These are phyloP conservation scores for Rhodotorula babjevae DNA, from an alignment of 768 basidiomycete species.

Conservation along the genomic window DNA sequence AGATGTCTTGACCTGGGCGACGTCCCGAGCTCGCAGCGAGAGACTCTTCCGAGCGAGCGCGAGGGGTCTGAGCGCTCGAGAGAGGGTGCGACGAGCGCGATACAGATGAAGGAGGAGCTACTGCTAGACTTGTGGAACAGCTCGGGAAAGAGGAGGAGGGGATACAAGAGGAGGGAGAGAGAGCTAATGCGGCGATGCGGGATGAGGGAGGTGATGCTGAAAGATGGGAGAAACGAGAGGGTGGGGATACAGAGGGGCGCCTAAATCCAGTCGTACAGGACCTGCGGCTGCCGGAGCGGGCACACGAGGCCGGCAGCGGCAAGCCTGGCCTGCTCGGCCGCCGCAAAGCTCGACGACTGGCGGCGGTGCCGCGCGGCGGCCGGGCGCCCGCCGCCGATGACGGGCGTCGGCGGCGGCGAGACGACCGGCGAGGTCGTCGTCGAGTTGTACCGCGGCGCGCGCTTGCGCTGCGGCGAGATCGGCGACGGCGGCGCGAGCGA, in stretches of 20 bases:
- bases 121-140: too few relatives aligned
- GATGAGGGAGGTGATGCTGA: background rate
- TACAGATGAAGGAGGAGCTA: too few relatives aligned
- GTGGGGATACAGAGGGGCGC: background rate
- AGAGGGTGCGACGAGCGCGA: too few relatives aligned
- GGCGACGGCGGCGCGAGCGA: background rate
- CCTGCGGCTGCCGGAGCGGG: background rate
- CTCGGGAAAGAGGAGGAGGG: too few relatives aligned
- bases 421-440: too few relatives aligned
- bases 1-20: too few relatives aligned
- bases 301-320: background rate
- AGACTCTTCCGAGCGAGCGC: too few relatives aligned
- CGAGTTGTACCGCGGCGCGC: background rate
- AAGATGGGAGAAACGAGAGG: background rate
- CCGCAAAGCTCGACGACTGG: conserved; percentile 5
- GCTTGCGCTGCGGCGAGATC: conserved; percentile 1
- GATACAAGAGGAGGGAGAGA: background rate
- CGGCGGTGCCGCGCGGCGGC: background rate
- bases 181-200: background rate
- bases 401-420: background rate
- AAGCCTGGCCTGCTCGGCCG: background rate
- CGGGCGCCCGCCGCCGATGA: too few relatives aligned
- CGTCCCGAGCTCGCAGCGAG: too few relatives aligned
- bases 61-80: too few relatives aligned
- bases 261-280: conserved; percentile 30